A percentile compares a stretch with the other conserved stretches of the same genome.
Conservation (phyloP, 2,329 filamentous ascomycete genomes). For the Penicillium sp. region DNA sequence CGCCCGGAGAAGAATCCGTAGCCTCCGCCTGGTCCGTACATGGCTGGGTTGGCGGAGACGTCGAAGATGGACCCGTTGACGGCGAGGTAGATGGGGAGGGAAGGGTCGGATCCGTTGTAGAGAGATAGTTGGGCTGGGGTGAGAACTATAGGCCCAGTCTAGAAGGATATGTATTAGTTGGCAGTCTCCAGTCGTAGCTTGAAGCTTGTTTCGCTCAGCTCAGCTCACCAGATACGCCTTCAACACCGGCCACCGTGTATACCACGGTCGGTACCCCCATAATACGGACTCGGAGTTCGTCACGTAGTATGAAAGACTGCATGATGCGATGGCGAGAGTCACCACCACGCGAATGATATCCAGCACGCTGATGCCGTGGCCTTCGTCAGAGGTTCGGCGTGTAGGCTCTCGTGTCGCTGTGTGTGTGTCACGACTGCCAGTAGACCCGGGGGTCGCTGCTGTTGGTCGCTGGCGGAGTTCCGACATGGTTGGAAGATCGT, state of each 20-base stretch:
- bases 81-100: slow-evolving; percentile 83
- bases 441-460: slow-evolving; percentile 16
- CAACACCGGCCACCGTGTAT: slow-evolving; percentile 61
- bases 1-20: slow-evolving; percentile 86
- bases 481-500: slow-evolving; percentile 26
- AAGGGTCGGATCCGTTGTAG: slow-evolving; percentile 77
- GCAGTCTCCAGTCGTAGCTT: background rate
- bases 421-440: slow-evolving; percentile 11
- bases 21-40: slow-evolving; percentile 80
- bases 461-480: slow-evolving; percentile 37
- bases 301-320: slow-evolving; percentile 75
- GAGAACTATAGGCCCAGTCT: slow-evolving; percentile 66
- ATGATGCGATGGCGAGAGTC: slow-evolving; percentile 69
- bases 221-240: slow-evolving; percentile 63
- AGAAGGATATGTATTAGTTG: slow-evolving; percentile 4
- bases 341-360: slow-evolving; percentile 72
- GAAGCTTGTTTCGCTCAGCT: background rate
- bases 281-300: slow-evolving; percentile 71
- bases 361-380: slow-evolving; percentile 51
- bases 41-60: slow-evolving; percentile 58
- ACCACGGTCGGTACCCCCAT: slow-evolving; percentile 71
- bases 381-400: slow-evolving; percentile 23
- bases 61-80: slow-evolving; percentile 73
- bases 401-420: slow-evolving; percentile 13
- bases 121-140: slow-evolving; percentile 73